These are phyloP conservation scores for Chlorophyllum brunneum DNA, from an alignment of 768 basidiomycete species.

Conservation along the genomic window DNA sequence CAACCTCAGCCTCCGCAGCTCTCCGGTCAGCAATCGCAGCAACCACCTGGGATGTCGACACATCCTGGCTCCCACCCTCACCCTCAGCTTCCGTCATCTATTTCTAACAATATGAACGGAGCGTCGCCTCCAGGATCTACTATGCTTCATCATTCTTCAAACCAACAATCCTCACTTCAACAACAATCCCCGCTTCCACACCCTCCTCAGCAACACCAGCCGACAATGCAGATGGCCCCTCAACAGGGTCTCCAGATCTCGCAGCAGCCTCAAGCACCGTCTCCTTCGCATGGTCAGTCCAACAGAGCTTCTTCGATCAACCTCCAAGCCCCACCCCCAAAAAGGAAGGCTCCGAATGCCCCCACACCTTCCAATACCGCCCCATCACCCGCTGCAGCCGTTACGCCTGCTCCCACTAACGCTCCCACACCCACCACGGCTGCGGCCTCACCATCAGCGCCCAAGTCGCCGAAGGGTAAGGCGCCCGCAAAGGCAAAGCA, in stretches of 20 bases:
- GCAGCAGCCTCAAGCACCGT: constrained; percentile 18
- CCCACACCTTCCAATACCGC: constrained; percentile 10
- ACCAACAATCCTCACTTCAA: constrained; percentile 12
- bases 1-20: constrained; percentile 12
- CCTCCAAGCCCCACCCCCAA: constrained; percentile 6
- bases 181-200: constrained; percentile 23
- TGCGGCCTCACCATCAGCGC: constrained; percentile 57
- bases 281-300: constrained; percentile 7
- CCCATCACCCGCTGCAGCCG: constrained; percentile 22
- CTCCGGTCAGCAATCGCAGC: constrained; percentile 4
- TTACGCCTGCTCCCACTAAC: constrained; percentile 36
- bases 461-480: constrained; percentile 70
- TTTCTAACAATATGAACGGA: constrained; percentile 14
- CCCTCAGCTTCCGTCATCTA: constrained; percentile 7
- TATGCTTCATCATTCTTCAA: constrained; percentile 6
- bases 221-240: constrained; percentile 14
- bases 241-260: constrained; percentile 19
- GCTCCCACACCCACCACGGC: constrained; percentile 51
- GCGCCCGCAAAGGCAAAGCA: constrained; percentile 41
- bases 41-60: not conserved
- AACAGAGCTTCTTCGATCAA: constrained; percentile 2
- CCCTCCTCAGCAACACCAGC: constrained; percentile 17
- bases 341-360: constrained; percentile 2
- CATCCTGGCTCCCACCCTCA: constrained; percentile 1
- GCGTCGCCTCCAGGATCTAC: constrained; percentile 11